These are phyloP conservation scores for Cercospora sp. DNA, from an alignment of 2,329 filamentous ascomycete genomes.

Conservation along the genomic window DNA sequence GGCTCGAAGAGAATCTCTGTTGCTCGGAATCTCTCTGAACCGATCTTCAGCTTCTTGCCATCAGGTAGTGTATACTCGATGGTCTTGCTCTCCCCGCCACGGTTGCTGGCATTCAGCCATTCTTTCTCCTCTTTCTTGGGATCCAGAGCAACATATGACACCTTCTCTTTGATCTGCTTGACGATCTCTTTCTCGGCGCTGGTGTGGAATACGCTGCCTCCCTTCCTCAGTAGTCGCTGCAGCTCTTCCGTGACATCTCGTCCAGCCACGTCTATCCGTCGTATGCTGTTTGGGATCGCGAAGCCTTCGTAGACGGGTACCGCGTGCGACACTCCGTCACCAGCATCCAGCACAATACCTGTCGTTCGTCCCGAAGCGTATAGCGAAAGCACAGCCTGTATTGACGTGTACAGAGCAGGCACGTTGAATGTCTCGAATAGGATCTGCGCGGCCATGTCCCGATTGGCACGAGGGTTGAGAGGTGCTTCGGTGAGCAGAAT, in stretches of 20 bases:
- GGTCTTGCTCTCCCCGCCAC: slow-evolving; percentile 65
- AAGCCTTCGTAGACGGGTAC: slow-evolving; percentile 98
- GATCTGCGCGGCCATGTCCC: slow-evolving; percentile 94
- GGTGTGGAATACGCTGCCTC: slow-evolving; percentile 92
- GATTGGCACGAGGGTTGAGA: slow-evolving; percentile 90
- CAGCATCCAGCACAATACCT: slow-evolving; percentile 90
- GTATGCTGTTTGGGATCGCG: slow-evolving; percentile 91
- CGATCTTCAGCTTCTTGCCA: slow-evolving; percentile 91
- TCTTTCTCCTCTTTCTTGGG: slow-evolving; percentile 96
- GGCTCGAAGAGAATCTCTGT: slow-evolving; percentile 98
- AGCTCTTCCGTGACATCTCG: slow-evolving; percentile 95
- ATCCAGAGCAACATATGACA: slow-evolving; percentile 86
- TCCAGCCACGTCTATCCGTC: slow-evolving; percentile 92
- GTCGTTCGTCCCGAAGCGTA: slow-evolving; percentile 96
- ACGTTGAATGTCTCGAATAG: slow-evolving; percentile 99
- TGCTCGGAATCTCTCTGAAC: slow-evolving; percentile 89
- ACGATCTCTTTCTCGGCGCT: slow-evolving; percentile 99
- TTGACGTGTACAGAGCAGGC: slow-evolving; percentile 91
- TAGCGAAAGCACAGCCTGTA: slow-evolving; percentile 92
- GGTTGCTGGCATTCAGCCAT: slow-evolving; percentile 71
- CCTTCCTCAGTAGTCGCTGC: slow-evolving; percentile 86
- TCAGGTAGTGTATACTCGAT: slow-evolving; percentile 90
- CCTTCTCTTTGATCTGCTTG: slow-evolving; percentile 91
- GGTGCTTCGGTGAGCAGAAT: slow-evolving; percentile 95
- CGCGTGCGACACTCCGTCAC: slow-evolving; percentile 94